Percentiles rank a stretch among this genome's conserved stretches.
phyloP scores from a whole-genome alignment of 202 grass and related monocot species.

The Hordeum pubiflorum region DNA sequence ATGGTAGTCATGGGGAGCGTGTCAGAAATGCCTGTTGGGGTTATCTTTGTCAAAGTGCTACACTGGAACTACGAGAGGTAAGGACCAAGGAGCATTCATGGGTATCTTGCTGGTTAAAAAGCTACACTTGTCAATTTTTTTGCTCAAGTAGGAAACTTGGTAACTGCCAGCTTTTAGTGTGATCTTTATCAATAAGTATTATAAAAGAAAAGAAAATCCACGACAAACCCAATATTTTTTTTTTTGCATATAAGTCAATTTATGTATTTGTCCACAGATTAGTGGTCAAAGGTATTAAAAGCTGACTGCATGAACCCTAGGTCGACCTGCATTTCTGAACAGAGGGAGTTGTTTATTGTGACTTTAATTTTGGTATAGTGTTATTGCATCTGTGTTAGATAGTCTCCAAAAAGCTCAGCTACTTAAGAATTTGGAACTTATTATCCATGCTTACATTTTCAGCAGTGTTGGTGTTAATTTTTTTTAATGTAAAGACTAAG shows the following conservation, averaged over 20 bases:
- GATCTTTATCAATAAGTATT: not conserved
- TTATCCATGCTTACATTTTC: not conserved
- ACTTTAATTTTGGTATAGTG: not conserved
- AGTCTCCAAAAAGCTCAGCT: constrained; percentile 5
- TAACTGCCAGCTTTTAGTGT: not conserved
- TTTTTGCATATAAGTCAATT: not conserved
- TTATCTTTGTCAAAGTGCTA: constrained; percentile 99
- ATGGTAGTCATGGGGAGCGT: constrained; percentile 85
- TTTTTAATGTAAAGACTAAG: not conserved
- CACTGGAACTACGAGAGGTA: constrained; percentile 78
- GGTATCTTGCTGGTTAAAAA: constrained; percentile 3
- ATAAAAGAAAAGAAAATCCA: not conserved
- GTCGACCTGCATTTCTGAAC: not conserved
- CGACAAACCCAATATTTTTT: not conserved
- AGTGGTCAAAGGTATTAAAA: not conserved
- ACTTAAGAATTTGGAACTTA: not conserved
- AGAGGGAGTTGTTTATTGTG: not conserved
- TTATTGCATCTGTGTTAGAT: not conserved
- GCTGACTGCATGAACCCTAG: not conserved
- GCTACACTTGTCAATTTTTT: not conserved
- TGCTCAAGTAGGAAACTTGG: not conserved
- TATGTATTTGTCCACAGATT: not conserved
- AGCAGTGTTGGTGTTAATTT: not conserved
- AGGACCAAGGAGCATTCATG: constrained; percentile 9
- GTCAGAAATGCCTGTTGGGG: constrained; percentile 98